phyloP scores from a whole-genome alignment of 169 alveolate species.

The Eimeria brunetti region DNA sequence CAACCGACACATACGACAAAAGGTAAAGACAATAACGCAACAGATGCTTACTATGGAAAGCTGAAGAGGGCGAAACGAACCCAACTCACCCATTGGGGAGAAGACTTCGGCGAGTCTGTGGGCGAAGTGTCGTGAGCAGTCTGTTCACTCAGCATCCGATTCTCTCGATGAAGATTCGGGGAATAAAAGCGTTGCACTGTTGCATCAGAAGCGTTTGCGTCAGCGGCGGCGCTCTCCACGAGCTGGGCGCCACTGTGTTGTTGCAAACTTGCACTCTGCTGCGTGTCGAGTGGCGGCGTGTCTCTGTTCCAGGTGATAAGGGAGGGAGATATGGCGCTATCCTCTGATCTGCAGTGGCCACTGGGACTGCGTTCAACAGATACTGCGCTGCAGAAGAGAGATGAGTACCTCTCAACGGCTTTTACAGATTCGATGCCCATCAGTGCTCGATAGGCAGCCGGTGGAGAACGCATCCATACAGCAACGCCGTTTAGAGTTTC shows the following conservation, averaged over 20 bases:
- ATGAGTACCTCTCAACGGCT: neutral
- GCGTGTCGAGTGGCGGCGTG: neutral
- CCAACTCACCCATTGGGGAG: constrained; percentile 1
- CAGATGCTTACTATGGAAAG: neutral
- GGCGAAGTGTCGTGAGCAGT: neutral
- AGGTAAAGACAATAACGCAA: neutral
- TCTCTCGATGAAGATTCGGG: neutral
- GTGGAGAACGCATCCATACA: neutral
- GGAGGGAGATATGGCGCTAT: neutral
- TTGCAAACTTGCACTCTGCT: constrained; percentile 16
- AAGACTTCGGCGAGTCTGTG: neutral
- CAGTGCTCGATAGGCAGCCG: neutral
- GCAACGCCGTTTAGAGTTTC: constrained; percentile 2
- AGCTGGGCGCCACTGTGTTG: constrained; percentile 3
- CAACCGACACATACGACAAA: neutral
- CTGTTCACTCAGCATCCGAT: neutral
- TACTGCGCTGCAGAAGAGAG: constrained; percentile 10
- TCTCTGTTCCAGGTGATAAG: neutral
- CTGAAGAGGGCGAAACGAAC: neutral
- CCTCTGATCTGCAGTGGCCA: neutral
- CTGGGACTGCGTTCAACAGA: constrained; percentile 24
- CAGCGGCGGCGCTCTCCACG: neutral
- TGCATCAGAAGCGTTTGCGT: neutral
- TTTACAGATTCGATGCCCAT: constrained; percentile 15
- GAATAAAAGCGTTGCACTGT: neutral